Base-by-base conservation (phyloP, 768 basidiomycete genomes). In the Naematelia aurantialba region DNA sequence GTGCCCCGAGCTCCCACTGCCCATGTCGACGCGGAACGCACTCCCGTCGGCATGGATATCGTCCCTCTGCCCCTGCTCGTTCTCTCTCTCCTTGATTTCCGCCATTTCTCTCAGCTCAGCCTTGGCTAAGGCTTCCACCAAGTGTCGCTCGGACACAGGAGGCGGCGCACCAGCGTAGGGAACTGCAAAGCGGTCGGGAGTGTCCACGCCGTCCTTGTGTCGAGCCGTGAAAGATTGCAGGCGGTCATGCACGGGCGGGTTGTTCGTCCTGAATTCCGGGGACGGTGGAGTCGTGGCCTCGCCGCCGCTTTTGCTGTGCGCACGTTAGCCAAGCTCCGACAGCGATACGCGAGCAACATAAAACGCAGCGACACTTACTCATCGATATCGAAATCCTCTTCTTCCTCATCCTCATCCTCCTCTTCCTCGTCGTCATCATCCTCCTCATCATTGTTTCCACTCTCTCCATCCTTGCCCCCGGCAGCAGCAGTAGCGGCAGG, bases 371-470 rank as follows among this genome's bases (percentile, higher is more conserved):
- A 2, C 1, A 75, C 77, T 67, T 49, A 78, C 77, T 97, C 93
- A 67, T 96, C 89, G 53, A 98, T 98, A 76, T 99, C 96, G 77
- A 86, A 97, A 67, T 83, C 84, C 72, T 91, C 89, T 34, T 84
- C 83, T 26, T 89, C 85, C 25, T 86, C 85, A 4, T 85, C 81
- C 14, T 80, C 80, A 0, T 79, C 80, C 2, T 81, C 80, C 2
- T 79, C 78, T 1, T 76, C 76, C 1, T 63, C 81, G 21, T 82
- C 80, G 47, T 79, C 80, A 11, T 75, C 72, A 4, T 71, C 67
- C 11, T 45, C 58, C 4, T 68, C 75, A 24, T 51, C 52, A 30
- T 58, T 51, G 8, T 50, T 56, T 5, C 62, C 74, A 0, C 55
- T 57, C 19, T 22, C 10, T 44, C 26, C 39, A 21, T 82, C 83